Conservation (phyloP, 2,329 filamentous ascomycete genomes). For the Mycosphaerella arachidis region DNA sequence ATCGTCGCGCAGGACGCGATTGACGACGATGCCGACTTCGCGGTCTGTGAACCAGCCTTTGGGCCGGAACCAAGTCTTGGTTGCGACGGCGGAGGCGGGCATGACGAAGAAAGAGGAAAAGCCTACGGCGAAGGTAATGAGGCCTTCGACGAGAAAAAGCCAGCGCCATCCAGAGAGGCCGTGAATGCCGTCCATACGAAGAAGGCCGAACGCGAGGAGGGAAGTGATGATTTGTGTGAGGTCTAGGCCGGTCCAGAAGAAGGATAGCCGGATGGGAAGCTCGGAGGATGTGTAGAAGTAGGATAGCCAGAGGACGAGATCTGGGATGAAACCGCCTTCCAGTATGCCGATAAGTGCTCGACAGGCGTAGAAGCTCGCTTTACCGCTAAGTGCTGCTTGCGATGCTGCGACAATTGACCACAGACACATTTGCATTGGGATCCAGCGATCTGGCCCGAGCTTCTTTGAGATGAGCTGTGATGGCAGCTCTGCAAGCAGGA, state of each 20-base stretch:
- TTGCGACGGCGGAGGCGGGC: conserved; percentile 54
- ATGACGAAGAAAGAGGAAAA: conserved; percentile 7
- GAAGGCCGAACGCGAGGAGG: conserved; percentile 15
- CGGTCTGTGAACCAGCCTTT: conserved; percentile 59
- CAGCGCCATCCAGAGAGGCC: conserved; percentile 38
- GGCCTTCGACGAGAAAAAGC: conserved; percentile 19
- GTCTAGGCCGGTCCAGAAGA: conserved; percentile 6
- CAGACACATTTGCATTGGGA: conserved; percentile 5
- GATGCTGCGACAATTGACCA: conserved; percentile 8
- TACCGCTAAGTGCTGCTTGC: conserved; percentile 5
- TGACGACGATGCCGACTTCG: conserved; percentile 59
- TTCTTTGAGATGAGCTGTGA: conserved; percentile 10
- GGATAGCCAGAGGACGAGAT: conserved; percentile 5
- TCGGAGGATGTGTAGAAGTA: conserved; percentile 8
- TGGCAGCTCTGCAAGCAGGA: conserved; percentile 25
- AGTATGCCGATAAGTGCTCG: conserved; percentile 5
- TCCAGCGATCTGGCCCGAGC: conserved; percentile 5
- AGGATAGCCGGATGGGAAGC: conserved; percentile 11
- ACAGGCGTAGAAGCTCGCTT: conserved; percentile 5
- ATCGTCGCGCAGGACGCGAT: conserved; percentile 57
- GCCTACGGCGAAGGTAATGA: conserved; percentile 8
- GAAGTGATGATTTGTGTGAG: conserved; percentile 32
- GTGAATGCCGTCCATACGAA: conserved; percentile 19
- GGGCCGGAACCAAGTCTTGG: conserved; percentile 55
- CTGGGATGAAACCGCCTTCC: conserved; percentile 8